Percentiles rank a stretch among this genome's conserved stretches.
phyloP scores from a whole-genome alignment of 225 moss, liverwort and hornwort species.

The Polytrichum formosum region DNA sequence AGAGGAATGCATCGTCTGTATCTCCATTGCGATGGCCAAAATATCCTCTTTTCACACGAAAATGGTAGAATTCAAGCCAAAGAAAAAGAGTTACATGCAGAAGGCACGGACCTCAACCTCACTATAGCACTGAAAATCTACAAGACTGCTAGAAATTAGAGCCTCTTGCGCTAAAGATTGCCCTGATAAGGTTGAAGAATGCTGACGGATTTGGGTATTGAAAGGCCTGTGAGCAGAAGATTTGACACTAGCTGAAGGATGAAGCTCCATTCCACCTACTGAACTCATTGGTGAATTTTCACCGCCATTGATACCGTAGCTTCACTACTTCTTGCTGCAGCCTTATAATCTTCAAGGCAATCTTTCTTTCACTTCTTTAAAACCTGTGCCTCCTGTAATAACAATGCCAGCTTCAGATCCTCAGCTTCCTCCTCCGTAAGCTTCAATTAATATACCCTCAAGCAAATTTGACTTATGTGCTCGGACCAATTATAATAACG shows the following conservation, averaged over 20 bases:
- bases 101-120: too few relatives aligned
- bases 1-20: too few relatives aligned
- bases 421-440: not conserved
- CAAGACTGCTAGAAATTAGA: constrained; percentile 15
- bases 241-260: constrained; percentile 12
- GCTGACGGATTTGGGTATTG: constrained; percentile 1
- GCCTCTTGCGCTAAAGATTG: constrained; percentile 24
- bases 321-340: not conserved
- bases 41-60: too few relatives aligned
- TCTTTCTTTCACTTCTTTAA: not conserved
- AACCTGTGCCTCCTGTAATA: not conserved
- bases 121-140: not conserved
- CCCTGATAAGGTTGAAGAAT: constrained; percentile 10
- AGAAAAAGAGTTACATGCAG: too few relatives aligned
- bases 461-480: too few relatives aligned
- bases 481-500: too few relatives aligned
- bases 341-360: not conserved
- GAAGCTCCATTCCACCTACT: constrained; percentile 35
- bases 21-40: too few relatives aligned
- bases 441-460: too few relatives aligned
- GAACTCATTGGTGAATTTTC: constrained; percentile 29
- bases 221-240: constrained; percentile 21
- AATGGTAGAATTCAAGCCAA: too few relatives aligned
- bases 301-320: constrained; percentile 31
- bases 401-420: not conserved